Evolutionary conservation across 345 rosid genomes (phyloP), one percentile per base, ranked within the genome.

Genomic region (Turritis glabra): DNA sequence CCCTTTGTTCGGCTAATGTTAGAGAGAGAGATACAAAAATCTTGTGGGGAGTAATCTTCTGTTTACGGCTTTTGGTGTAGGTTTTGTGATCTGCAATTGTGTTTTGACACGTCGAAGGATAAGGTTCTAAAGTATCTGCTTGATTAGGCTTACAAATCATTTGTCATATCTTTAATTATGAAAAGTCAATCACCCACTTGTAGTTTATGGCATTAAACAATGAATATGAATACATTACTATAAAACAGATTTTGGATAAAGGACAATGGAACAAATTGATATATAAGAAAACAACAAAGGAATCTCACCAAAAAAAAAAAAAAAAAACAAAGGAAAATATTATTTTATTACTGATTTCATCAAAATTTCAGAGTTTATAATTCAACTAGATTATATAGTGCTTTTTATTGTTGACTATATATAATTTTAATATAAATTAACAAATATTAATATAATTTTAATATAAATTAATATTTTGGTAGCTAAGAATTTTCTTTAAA

Each of bases 1-100:
- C 38, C 73, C 79, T 44, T 54, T 61, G 69, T 61, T 72, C 78
- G 78, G 78, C 72, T 46, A 26, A 8, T 35, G 65, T 19, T 64
- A 18, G 30, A 52, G 46, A 51, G 54, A 41, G 63, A 54, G 56
- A 73, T 1, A 41, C 8, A 72, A 73, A 53, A 27, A 53, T 41
- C 27, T 56, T 8, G 0, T 1, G 33, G 60, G 43, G 9, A 0
- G 1, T 57, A 13, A 74, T 74, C 78, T 0, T 19, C 44, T 74
- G 78, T 26, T 46, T 74, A 1, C 4, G 43, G 14, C 10, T 3
- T 3, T n/a, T 57, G 25, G 6, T 56, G 0, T n/a, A 30, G 29
- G 12, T 52, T 64, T 73, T 11, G 2, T 1, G 15, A 1, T 1
- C 0, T 56, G 3, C 52, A 74, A 18, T 66, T 1, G 3, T 1